Evolutionary conservation across 1,284 basidiomycete species (phyloP).

Genomic region (Trametes pubescens): DNA sequence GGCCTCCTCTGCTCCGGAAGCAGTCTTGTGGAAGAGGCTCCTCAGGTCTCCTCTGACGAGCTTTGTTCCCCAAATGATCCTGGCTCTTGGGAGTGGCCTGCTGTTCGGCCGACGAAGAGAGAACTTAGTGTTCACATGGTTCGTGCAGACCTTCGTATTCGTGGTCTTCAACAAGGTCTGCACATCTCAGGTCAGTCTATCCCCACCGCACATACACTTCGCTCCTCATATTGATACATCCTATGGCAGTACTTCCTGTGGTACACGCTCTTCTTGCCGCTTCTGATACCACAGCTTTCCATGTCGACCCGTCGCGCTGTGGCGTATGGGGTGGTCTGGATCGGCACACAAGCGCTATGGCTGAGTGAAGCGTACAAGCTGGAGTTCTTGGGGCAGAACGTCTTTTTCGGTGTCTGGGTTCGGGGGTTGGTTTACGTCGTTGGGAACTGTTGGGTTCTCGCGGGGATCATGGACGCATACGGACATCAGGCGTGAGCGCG

Average conservation of each 20-base stretch:
- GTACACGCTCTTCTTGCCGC: constrained; percentile 93
- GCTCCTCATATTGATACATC: neutral
- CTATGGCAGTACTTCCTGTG: constrained; percentile 91
- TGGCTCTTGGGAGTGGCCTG: constrained; percentile 74
- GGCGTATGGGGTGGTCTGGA: constrained; percentile 70
- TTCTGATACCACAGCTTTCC: constrained; percentile 74
- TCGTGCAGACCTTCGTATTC: constrained; percentile 91
- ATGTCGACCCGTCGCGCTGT: constrained; percentile 57
- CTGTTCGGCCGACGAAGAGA: constrained; percentile 60
- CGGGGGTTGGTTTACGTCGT: constrained; percentile 79
- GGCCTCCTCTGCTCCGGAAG: constrained; percentile 40
- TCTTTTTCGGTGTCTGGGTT: constrained; percentile 80
- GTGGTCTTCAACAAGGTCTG: constrained; percentile 98
- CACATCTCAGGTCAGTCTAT: constrained; percentile 84
- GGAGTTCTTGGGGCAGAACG: constrained; percentile 84
- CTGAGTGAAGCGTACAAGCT: constrained; percentile 85
- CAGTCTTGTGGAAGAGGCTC: constrained; percentile 50
- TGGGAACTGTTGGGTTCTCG: constrained; percentile 82
- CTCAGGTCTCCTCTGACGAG: constrained; percentile 72
- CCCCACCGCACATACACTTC: neutral
- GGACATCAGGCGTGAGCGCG: neutral
- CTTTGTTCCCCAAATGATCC: constrained; percentile 77
- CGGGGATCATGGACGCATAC: constrained; percentile 66
- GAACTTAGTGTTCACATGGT: constrained; percentile 85
- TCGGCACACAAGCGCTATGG: constrained; percentile 85